These are phyloP conservation scores for Lignosus rhinocerotis DNA, from an alignment of 1,284 basidiomycete genomes.

Conservation along the genomic window DNA sequence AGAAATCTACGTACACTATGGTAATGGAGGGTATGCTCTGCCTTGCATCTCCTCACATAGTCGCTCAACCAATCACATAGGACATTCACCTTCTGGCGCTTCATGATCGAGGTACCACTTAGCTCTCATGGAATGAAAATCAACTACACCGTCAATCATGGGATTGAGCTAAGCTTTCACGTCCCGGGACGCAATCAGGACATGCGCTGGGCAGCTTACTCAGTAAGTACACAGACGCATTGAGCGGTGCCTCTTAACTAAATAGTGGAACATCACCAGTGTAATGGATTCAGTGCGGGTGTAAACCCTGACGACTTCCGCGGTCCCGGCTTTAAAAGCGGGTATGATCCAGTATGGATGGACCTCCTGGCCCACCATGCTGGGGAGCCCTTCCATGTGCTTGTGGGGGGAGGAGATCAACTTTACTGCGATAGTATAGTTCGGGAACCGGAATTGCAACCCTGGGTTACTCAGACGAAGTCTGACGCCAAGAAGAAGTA, in stretches of 20 bases:
- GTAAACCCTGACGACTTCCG: constrained; percentile 79
- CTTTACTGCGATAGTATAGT: constrained; percentile 75
- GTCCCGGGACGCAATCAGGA: constrained; percentile 85
- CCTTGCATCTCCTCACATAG: neutral
- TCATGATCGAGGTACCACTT: constrained; percentile 85
- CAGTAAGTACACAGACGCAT: constrained; percentile 45
- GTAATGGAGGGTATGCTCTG: constrained; percentile 55
- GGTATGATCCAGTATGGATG: constrained; percentile 92
- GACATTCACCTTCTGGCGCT: constrained; percentile 93
- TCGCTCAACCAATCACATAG: constrained; percentile 36
- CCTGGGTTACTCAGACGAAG: constrained; percentile 77
- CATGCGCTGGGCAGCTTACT: constrained; percentile 89
- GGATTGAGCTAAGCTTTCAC: constrained; percentile 79
- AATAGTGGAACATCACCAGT: constrained; percentile 41
- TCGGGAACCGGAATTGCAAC: constrained; percentile 77
- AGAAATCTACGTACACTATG: constrained; percentile 81
- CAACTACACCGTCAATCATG: constrained; percentile 78
- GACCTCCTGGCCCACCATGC: constrained; percentile 85
- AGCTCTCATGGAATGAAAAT: constrained; percentile 75
- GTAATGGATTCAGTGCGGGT: constrained; percentile 82
- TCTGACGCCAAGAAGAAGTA: constrained; percentile 63
- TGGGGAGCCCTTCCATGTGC: constrained; percentile 79
- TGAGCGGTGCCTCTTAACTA: neutral
- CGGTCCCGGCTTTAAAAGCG: constrained; percentile 70
- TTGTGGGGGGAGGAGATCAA: constrained; percentile 87